These are phyloP conservation scores for Aspergillus nanangensis DNA, from an alignment of 495 filamentous ascomycete genomes.

Conservation along the genomic window DNA sequence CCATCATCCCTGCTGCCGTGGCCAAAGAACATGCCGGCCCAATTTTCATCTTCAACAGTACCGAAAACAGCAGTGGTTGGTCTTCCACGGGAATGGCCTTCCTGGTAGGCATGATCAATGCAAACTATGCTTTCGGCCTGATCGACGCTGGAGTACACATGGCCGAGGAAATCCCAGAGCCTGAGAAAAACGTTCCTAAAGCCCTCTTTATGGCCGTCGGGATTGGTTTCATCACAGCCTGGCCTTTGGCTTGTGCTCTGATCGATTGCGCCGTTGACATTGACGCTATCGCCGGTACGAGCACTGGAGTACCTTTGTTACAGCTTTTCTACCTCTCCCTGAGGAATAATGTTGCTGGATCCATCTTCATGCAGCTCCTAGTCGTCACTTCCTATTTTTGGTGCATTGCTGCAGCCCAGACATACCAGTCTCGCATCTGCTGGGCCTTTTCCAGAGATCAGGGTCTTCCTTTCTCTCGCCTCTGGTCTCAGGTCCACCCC, in stretches of 20 bases:
- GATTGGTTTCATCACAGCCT: not conserved
- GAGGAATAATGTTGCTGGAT: not conserved
- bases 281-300: conserved; percentile 50
- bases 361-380: not conserved
- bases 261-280: conserved; percentile 12
- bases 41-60: not conserved
- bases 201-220: not conserved
- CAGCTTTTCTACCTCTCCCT: not conserved
- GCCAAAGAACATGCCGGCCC: not conserved
- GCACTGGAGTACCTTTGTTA: not conserved
- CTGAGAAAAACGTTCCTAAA: not conserved
- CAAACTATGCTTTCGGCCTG: not conserved
- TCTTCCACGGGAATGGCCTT: not conserved
- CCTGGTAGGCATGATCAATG: not conserved
- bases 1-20: not conserved
- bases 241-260: not conserved
- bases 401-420: not conserved
- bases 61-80: not conserved
- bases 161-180: not conserved
- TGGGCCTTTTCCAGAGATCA: not conserved
- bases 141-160: not conserved
- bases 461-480: not conserved
- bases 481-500: not conserved
- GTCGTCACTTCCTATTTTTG: not conserved
- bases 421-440: not conserved